Base-by-base conservation (phyloP, 1,284 basidiomycete species). In the Cryptococcus deneoformans region DNA sequence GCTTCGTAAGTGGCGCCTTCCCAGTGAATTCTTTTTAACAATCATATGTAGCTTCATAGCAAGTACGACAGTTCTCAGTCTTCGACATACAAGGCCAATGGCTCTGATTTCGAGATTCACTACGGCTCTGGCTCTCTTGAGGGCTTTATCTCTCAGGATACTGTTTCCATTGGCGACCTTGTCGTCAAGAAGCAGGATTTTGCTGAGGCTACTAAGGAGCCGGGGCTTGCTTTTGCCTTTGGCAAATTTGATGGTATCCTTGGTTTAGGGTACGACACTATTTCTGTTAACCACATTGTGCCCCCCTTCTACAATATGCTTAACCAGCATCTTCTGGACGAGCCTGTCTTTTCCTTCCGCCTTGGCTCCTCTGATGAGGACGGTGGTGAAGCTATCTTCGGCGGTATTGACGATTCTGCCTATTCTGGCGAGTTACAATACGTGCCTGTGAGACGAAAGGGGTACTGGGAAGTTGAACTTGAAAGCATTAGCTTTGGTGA, bases 391-490 rank as follows among this genome's bases (percentile, higher is more conserved):
- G 92, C 88, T 52, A 81, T 89, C 56, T 98, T 99, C 69, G 96
- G 96, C 72, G 96, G 95, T 52, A 84, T 97, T 62, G 94, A 99
- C 77, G 61, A 80, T 35, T 71, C 70, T 42, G 89, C 90, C 54
- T 98, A 89, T 82, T 84, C 79, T 12, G 96, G 95, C 77, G 83
- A 88, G 75, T 84, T 99, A 61, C 75, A 79, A 46, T 99, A 98
- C 71, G 91, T 90, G 35, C 95, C 96, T 56, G 83, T 99, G 58
- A 89, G 94, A 70, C 86, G 93, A 72, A 93, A 91, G 83, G 96
- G 93, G 6, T 99, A 99, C 82, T 99, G 96, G 96, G 92, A 97
- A 77, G 92, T 98, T 57, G 92, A 94, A 77, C 86, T 99, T 34
- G 83, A 91, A 79, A 87, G 87, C 75, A 84, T 97, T 57, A 73